Base-by-base conservation (phyloP, 2,329 filamentous ascomycete species). In the Coleophoma crateriformis region DNA sequence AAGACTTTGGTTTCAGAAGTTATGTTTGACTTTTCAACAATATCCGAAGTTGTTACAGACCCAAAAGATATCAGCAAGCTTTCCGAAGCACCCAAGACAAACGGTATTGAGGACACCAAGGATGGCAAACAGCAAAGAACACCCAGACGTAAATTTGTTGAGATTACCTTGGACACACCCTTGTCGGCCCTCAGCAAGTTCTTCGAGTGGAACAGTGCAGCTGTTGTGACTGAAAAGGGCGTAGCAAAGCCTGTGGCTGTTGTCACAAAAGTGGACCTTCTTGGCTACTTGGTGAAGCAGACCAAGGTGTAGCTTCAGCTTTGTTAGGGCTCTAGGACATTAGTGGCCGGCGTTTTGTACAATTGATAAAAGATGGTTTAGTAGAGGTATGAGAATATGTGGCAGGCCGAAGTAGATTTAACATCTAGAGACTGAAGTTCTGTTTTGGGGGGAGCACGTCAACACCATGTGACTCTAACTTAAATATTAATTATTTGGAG, bases 151-250 rank as follows among this genome's bases (percentile, higher is more conserved):
- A 84, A 87, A 64, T 99, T 96, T 70, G 87, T 97, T 46, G 88
- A 97, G 71, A 96, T 99, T 64, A 97, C 94, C 7, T 75, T 87
- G 66, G 88, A 96, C 58, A 99, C 94, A 1, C 87, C 87, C 3
- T 76, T 99, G 37, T 81, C 79, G 43, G 85, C 87, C 41, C 77
- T 99, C 48, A 92, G 90, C 74, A 84, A 88, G 63, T 99, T 99
- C 72, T 90, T 97, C 57, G 90, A 97, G 72, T 97, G 94, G 90
- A 97, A 99, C 71, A 94, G 88, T 59, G 92, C 94, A 0, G 94
- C 94, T 0, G 84, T 99, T 45, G 90, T 99, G 3, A 99, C 92
- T 0, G 91, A 97, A 68, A 78, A 81, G 58, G 59, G 63, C n/a
- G 67, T 81, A 49, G 78, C 79, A 42, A 95, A 89, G 75, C 90